Evolutionary conservation across 352 stramenopile genomes (phyloP), one percentile per base, ranked within the genome.

Genomic region (Phytopythium litorale): DNA sequence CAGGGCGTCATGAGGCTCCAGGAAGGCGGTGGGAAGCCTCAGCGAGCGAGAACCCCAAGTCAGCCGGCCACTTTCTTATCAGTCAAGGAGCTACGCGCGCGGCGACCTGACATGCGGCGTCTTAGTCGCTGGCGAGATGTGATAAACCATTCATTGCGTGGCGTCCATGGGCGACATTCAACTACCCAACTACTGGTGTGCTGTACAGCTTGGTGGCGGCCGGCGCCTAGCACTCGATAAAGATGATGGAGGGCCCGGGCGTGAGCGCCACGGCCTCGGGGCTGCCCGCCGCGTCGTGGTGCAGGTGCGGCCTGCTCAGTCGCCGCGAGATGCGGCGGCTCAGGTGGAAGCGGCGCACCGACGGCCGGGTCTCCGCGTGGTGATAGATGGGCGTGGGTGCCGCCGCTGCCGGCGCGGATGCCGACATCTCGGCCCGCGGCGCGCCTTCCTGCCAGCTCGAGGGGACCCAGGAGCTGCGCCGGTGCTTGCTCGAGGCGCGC

Each of bases 191-290:
- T n/a, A n/a, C n/a, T n/a, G n/a, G n/a, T 37, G 33, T 37, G 33
- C 5, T 37, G 9, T 9, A 37, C 9, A 37, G 5, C 33, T 37
- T 9, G 33, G 33, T 9, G 33, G 33, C 33, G 33, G 1, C 3
- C 11, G 18, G 16, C 18, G 32, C 15, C 52, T 59, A 65, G 28
- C 68, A 75, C 52, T 75, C 68, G 49, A 75, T 75, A 58, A 72
- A 75, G 43, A 75, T 56, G 43, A 75, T 67, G 38, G 68, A 72
- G 52, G 61, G 64, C 5, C 21, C 56, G 38, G 65, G 54, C 16
- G 35, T 21, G 30, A 50, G 38, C 7, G 13, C 46, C 8, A 38
- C 32, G 5, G 38, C 33, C 35, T 56, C 21, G 12, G 25, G 19
- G 49, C 54, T 51, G 23, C 5, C 23, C 28, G 25, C 25, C 2